These are phyloP conservation scores for Cocos nucifera DNA, from an alignment of 176 grass and related monocot species.

Conservation along the genomic window DNA sequence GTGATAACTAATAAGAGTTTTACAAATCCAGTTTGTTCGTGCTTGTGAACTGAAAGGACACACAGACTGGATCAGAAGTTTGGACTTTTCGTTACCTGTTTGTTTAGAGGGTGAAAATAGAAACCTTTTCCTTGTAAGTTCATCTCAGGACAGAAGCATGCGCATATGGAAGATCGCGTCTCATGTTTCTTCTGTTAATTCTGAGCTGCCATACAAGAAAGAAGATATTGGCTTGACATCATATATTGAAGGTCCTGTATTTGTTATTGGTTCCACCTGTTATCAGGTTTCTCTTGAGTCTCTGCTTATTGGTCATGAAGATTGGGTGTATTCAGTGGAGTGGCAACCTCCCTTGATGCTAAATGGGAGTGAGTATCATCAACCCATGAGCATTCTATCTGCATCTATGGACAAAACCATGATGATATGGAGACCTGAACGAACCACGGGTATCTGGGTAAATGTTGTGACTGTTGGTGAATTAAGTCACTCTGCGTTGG, in stretches of 20 bases:
- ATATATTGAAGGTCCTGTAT: slow-evolving; percentile 88
- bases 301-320: slow-evolving; percentile 85
- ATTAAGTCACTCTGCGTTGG: slow-evolving; percentile 73
- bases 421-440: slow-evolving; percentile 96
- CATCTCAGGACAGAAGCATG: slow-evolving; percentile 95
- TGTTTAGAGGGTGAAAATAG: slow-evolving; percentile 35
- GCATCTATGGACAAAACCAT: slow-evolving; percentile 99
- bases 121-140: slow-evolving; percentile 75
- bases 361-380: slow-evolving; percentile 40
- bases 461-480: slow-evolving; percentile 91
- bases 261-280: slow-evolving; percentile 35
- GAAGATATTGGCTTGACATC: slow-evolving; percentile 60
- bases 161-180: slow-evolving; percentile 83
- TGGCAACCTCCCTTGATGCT: slow-evolving; percentile 66
- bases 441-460: slow-evolving; percentile 83
- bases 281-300: slow-evolving; percentile 85
- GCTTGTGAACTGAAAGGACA: slow-evolving; percentile 90
- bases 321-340: slow-evolving; percentile 94
- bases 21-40: slow-evolving; percentile 46
- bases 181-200: slow-evolving; percentile 25
- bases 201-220: slow-evolving; percentile 27
- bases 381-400: slow-evolving; percentile 83
- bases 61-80: slow-evolving; percentile 94
- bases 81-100: slow-evolving; percentile 84
- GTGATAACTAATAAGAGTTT: slow-evolving; percentile 18